phyloP scores from a whole-genome alignment of 805 yeast species.

The Metschnikowia peoriensis region DNA sequence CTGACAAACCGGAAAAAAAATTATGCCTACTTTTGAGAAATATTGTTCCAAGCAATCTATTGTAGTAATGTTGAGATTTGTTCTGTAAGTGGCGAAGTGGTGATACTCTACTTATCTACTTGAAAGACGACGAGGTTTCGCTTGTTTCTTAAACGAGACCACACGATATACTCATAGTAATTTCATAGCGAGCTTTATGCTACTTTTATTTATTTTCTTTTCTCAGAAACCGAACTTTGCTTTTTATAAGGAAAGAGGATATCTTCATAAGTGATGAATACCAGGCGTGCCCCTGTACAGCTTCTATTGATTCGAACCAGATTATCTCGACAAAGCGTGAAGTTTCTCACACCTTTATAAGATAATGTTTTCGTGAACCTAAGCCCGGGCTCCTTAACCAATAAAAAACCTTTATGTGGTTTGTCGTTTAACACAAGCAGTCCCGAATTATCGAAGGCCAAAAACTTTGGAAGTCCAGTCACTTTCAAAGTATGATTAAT shows the following conservation, averaged over 20 bases:
- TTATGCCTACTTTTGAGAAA: no score
- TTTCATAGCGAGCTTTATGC: no score
- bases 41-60: no score
- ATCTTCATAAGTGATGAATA: constrained; percentile 1
- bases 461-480: not conserved
- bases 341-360: not conserved
- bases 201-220: no score
- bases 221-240: no score
- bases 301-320: not conserved
- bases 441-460: not conserved
- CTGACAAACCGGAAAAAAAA: no score
- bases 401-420: not conserved
- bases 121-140: no score
- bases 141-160: no score
- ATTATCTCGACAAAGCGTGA: not conserved
- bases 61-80: no score
- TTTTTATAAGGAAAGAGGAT: not conserved
- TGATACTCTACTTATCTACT: no score
- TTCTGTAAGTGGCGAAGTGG: no score
- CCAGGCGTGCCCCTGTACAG: not conserved
- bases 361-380: not conserved
- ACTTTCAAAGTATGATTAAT: not conserved
- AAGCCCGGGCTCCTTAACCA: not conserved
- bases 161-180: no score
- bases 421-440: not conserved